Evolutionary conservation across 768 basidiomycete genomes (phyloP), one percentile per base, ranked within the genome.

Genomic region (Sporobolomyces phaffii): DNA sequence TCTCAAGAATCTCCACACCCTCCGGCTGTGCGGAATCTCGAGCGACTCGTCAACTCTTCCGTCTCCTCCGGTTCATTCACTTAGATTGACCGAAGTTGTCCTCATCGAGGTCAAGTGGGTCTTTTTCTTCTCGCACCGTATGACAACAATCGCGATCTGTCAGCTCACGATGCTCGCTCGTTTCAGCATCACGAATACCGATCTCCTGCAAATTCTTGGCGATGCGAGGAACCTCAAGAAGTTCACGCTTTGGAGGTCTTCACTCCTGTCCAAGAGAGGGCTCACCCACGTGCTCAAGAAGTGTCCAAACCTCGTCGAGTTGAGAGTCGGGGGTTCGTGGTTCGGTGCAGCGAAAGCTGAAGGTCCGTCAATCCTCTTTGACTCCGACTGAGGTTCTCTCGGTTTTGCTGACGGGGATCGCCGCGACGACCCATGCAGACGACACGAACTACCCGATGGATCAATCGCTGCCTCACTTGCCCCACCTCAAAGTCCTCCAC

Each of bases 51-150:
- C 53, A 15, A 71, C 65, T 0, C 28, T 59, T 0, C 65, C 65
- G 1, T 14, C 53, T 14, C 47, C 52, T 43, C 33, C 48, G 0
- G 29, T 17, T 13, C 65, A 71, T 36, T n/a, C 41, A 14, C 28
- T 69, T 8, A 24, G 34, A 20, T 43, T 71, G 10, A 56, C 43
- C 2, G 70, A 71, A 51, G 65, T 71, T 7, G 62, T 71, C 5
- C 59, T 71, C 24, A 43, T 71, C 34, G 70, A 71, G 41, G 65
- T 71, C 70, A 71, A 71, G 69, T 66, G 38, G 6, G 68, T 50
- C n/a, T 1, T 40, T 18, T 36, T 15, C 36, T 14, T 28, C 60
- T 20, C 45, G n/a, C n/a, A n/a, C n/a, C n/a, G n/a, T n/a, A n/a
- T n/a, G n/a, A n/a, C n/a, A n/a, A n/a, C n/a, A n/a, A n/a, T n/a